Base-by-base conservation (phyloP, 129 eudicot genomes). In the Mikania micrantha region DNA sequence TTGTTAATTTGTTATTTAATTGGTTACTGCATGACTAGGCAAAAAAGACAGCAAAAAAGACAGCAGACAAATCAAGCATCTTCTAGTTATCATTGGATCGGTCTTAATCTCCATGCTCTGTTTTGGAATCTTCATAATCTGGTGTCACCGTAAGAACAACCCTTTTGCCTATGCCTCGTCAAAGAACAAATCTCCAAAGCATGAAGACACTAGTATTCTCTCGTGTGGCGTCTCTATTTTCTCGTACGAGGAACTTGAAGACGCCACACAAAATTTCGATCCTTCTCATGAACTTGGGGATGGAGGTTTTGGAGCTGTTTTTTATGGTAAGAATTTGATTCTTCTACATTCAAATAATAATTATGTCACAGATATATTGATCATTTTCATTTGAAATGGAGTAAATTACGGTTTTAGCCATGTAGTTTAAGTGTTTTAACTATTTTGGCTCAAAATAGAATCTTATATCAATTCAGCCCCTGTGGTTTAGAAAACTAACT, bases 191-290 rank as follows among this genome's bases (percentile, higher is more conserved):
- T 39, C 84, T 45, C 60, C 66, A 49, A 69, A 63, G 59, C 29
- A 27, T 57, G 87, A 74, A 67, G 76, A 56, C 24, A 64, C 69
- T 36, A 58, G 60, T 56, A 32, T 71, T 24, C n/a, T n/a, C n/a
- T 74, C 60, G 59, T 70, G n/a, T 54, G 80, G 91, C 1, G 78
- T 85, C 25, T 75, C 73, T 1, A 78, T 82, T 72, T 85, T 76
- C 76, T 76, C 87, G 53, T 85, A 79, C 61, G 60, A 12, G 2
- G 85, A 79, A 48, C 91, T 85, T n/a, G 79, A 82, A 79, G 79
- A 77, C 31, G 91, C 91, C 56, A 82, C 91, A 22, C 29, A 77
- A 31, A 79, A 74, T 31, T 85, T 85, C 27, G 70, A 82, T 74
- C 50, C 87, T 48, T 50, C 79, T 27, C 74, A 13, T 0, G 79